A percentile compares a stretch with the other conserved stretches of the same genome.
Evolutionary conservation across 257 asterid species (phyloP).

Genomic region (Striga asiatica): DNA sequence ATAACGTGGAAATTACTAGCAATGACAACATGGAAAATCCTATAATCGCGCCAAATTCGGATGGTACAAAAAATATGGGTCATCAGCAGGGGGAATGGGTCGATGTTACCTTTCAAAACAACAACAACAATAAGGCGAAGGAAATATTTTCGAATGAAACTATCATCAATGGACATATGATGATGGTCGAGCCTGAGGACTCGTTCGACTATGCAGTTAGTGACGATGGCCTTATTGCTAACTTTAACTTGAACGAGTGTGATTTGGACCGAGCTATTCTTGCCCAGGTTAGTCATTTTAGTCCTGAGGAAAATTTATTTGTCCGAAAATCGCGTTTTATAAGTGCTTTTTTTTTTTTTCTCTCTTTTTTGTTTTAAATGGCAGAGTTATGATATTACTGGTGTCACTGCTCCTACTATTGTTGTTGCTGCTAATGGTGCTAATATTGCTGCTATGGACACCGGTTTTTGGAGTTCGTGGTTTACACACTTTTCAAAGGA

Average conservation of each 20-base stretch:
- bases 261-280: neutral
- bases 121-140: neutral
- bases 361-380: too few relatives aligned
- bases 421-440: neutral
- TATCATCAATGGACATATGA: too few relatives aligned
- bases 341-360: too few relatives aligned
- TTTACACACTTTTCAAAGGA: neutral
- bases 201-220: neutral
- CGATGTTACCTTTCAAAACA: neutral
- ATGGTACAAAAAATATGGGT: neutral
- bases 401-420: too few relatives aligned
- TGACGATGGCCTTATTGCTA: neutral
- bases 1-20: too few relatives aligned
- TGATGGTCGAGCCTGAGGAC: neutral
- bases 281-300: slow-evolving; percentile 7
- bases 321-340: too few relatives aligned
- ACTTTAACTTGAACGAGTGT: neutral
- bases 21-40: neutral
- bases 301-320: too few relatives aligned
- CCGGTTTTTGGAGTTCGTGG: neutral
- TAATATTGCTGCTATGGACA: neutral
- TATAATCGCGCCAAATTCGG: too few relatives aligned
- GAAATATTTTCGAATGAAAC: neutral
- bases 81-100: neutral
- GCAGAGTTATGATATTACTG: too few relatives aligned